A percentile compares a stretch with the other conserved stretches of the same genome.
Evolutionary conservation across 2,329 filamentous ascomycete genomes (phyloP).

Genomic region (Didymellaceae sp.): DNA sequence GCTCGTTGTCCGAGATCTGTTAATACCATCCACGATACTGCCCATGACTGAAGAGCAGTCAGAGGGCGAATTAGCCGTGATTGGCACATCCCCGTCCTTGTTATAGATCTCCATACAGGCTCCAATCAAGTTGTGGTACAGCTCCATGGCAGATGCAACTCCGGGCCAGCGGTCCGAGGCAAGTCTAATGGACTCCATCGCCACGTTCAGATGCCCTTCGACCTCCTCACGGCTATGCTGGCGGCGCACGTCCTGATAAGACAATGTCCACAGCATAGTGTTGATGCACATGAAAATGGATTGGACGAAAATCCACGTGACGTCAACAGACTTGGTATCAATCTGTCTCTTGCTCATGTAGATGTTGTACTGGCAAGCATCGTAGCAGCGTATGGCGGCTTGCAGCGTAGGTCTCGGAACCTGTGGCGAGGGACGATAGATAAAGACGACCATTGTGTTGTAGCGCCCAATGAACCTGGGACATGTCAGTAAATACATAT

Average conservation of each 20-base stretch:
- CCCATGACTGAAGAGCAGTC: constrained; percentile 53
- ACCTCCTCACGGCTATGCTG: constrained; percentile 77
- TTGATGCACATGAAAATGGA: constrained; percentile 91
- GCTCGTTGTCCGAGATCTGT: constrained; percentile 55
- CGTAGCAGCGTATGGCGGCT: constrained; percentile 83
- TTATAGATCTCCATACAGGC: constrained; percentile 91
- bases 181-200: constrained; percentile 78
- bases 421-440: constrained; percentile 91
- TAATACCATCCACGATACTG: constrained; percentile 51
- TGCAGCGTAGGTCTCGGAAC: constrained; percentile 80
- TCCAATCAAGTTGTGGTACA: constrained; percentile 84
- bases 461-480: constrained; percentile 69
- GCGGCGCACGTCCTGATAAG: constrained; percentile 81
- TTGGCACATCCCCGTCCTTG: constrained; percentile 59
- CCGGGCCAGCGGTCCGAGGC: constrained; percentile 92
- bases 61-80: constrained; percentile 56
- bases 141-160: constrained; percentile 79
- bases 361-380: constrained; percentile 82
- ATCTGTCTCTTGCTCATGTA: constrained; percentile 82
- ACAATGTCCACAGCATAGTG: constrained; percentile 88
- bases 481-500: neutral
- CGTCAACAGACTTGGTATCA: constrained; percentile 74
- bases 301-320: constrained; percentile 93
- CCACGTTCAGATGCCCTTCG: constrained; percentile 73
- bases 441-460: constrained; percentile 86